Percentiles rank a stretch among this genome's conserved stretches.
Conservation (phyloP, 2,329 filamentous ascomycete species). For the Parafenestella ontariensis region DNA sequence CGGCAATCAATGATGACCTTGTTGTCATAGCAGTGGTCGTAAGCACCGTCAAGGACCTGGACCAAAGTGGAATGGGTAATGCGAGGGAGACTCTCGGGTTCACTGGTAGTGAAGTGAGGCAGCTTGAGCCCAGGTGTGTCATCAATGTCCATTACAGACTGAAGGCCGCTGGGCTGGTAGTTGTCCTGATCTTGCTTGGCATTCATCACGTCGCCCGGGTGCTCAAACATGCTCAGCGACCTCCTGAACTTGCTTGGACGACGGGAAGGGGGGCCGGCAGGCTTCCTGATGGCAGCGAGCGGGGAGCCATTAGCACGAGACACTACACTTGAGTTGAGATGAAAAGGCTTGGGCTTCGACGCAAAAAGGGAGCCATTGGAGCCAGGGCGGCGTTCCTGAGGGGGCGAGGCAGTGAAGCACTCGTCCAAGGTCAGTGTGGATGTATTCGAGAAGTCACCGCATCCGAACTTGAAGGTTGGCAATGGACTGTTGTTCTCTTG, state of each 20-base stretch:
- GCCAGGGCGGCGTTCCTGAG: slow-evolving; percentile 70
- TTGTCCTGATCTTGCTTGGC: slow-evolving; percentile 68
- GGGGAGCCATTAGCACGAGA: slow-evolving; percentile 77
- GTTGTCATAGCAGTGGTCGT: slow-evolving; percentile 75
- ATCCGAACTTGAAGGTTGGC: slow-evolving; percentile 76
- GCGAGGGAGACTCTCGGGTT: slow-evolving; percentile 85
- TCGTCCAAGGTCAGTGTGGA: slow-evolving; percentile 76
- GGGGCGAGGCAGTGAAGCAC: slow-evolving; percentile 81
- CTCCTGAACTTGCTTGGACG: slow-evolving; percentile 80
- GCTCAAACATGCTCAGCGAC: slow-evolving; percentile 97
- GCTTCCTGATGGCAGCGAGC: slow-evolving; percentile 71
- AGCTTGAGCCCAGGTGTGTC: slow-evolving; percentile 75
- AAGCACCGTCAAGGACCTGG: slow-evolving; percentile 86
- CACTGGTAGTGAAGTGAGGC: slow-evolving; percentile 84
- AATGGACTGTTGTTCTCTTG: slow-evolving; percentile 70
- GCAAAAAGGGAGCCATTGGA: slow-evolving; percentile 60
- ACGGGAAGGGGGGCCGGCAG: slow-evolving; percentile 67
- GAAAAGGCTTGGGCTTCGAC: slow-evolving; percentile 71
- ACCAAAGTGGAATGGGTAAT: slow-evolving; percentile 84
- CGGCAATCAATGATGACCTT: slow-evolving; percentile 93
- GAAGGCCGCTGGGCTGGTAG: slow-evolving; percentile 64
- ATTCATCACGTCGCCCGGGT: slow-evolving; percentile 86
- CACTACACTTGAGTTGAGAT: slow-evolving; percentile 59
- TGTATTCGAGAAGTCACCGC: slow-evolving; percentile 59
- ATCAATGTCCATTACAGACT: slow-evolving; percentile 84